Base-by-base conservation (phyloP, 2,329 filamentous ascomycete genomes). In the Fusarium chuoi region DNA sequence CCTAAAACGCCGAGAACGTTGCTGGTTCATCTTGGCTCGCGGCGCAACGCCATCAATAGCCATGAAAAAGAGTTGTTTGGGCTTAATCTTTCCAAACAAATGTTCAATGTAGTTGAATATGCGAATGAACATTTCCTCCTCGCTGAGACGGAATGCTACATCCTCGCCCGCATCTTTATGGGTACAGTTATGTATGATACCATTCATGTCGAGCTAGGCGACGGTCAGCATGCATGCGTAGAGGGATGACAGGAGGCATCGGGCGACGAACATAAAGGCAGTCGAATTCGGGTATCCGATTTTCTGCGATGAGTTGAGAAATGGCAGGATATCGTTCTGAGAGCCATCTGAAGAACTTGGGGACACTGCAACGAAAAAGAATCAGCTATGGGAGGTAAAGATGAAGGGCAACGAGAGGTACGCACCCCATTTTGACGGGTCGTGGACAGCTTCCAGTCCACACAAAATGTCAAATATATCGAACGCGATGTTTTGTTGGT, bases 31-130 rank as follows among this genome's bases (percentile, higher is more conserved):
- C 88, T 99, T 99, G 77, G 96, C 96, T 79, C 96, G 93, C 24
- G 96, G 97, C 28, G 96, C 96, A 71, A 99, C 97, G 79, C 96
- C 96, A 80, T 99, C 96, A 75, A 99, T 96, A 57, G 96, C 97
- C 96, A 99, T 99, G 87, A 98, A 99, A 85, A 99, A 99, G 41
- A 99, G 89, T 87, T 98, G 92, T 85, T 98, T 96, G 18, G 96
- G 96, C 84, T 98, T 98, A 81, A 99, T 99, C 84, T 98, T 99
- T 78, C 96, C 95, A 83, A 97, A 99, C 60, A 99, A 85, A 85
- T 99, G 96, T 84, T 99, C 96, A 76, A 99, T 99, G 83, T 99
- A 99, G 85, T 98, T 98, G 90, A 99, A 99, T 79, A 99, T 99
- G 66, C 95, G 93, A 77, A 99, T 98, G 81, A 99, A 99, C 96